Base-by-base conservation (phyloP, 1,284 basidiomycete genomes). In the Abortiporus biennis region DNA sequence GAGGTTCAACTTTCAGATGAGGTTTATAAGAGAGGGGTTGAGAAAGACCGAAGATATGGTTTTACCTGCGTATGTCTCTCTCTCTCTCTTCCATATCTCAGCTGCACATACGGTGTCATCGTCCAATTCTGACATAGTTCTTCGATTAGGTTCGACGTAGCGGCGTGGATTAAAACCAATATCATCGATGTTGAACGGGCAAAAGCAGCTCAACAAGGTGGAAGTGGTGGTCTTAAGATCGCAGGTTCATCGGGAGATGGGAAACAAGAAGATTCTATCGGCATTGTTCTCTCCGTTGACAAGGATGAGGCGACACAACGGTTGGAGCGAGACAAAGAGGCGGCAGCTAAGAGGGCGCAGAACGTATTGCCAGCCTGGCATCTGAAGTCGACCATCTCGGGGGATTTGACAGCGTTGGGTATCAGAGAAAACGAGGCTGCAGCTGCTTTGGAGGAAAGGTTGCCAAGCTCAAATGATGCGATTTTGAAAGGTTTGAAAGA, bases 361-460 rank as follows among this genome's bases (percentile, higher is more conserved):
- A 98, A 98, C 58, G 79, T 84, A 0, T 66, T 99, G 35, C 95
- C 95, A 0, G 74, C 84, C 6, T 98, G 95, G 95, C 88, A 96
- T 67, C 73, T 92, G 48, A 85, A 90, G 61, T 94, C 91, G 59
- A 99, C 95, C 3, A 89, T 99, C 50, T 87, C 92, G 11, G 93
- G 92, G 15, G 85, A 94, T 53, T 67, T 89, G 48, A 97, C 94
- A 0, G 84, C 90, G 15, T 70, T 95, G 21, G 94, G 93, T 15
- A 72, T 87, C 46, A 74, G 76, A 51, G 82, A 86, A 55, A 76
- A 58, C 48, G 63, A 45, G 11, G 41, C 40, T 6, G 51, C 58
- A 9, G 40, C 41, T 6, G 50, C 56, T 3, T 55, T 58, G 16
- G 48, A 51, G 38, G 53, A 59, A 37, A 41, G 54, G 43, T 42